Conservation (phyloP, 2,329 filamentous ascomycete species). For the Diaporthe helianthi region DNA sequence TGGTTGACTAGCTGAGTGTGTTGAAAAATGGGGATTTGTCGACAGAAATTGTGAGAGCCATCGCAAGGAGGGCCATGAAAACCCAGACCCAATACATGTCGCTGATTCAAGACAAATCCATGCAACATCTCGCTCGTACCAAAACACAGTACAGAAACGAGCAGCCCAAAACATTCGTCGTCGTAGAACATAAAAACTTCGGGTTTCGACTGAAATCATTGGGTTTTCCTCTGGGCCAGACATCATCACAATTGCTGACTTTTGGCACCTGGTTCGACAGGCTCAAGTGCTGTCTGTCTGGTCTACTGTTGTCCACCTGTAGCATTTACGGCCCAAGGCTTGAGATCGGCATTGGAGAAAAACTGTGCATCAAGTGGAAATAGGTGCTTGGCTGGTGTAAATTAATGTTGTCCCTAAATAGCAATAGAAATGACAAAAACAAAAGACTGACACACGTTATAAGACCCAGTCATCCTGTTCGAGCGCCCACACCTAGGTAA, state of each 20-base stretch:
- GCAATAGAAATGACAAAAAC: constrained; percentile 3
- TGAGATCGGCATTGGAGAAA: no score
- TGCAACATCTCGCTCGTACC: background rate
- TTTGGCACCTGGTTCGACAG: background rate
- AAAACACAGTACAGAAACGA: no score
- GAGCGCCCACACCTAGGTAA: constrained; percentile 6
- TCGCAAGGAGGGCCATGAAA: no score
- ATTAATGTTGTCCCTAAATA: constrained; percentile 23
- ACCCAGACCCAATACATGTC: background rate
- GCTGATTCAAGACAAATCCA: background rate
- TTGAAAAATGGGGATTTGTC: no score
- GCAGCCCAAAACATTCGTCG: background rate
- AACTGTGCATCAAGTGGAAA: background rate
- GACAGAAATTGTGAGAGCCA: background rate
- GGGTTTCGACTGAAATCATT: no score
- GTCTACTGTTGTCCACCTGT: background rate
- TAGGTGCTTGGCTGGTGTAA: constrained; percentile 9
- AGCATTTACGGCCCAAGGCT: background rate
- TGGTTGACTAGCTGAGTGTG: no score
- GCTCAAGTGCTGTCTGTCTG: no score
- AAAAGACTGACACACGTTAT: constrained; percentile 22
- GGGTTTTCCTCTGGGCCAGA: no score
- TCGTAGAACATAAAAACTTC: background rate
- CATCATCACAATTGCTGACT: background rate
- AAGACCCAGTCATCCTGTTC: constrained; percentile 6